Evolutionary conservation across 768 basidiomycete species (phyloP), one percentile per base, ranked within the genome.

Genomic region (Agaricus subrufescens): DNA sequence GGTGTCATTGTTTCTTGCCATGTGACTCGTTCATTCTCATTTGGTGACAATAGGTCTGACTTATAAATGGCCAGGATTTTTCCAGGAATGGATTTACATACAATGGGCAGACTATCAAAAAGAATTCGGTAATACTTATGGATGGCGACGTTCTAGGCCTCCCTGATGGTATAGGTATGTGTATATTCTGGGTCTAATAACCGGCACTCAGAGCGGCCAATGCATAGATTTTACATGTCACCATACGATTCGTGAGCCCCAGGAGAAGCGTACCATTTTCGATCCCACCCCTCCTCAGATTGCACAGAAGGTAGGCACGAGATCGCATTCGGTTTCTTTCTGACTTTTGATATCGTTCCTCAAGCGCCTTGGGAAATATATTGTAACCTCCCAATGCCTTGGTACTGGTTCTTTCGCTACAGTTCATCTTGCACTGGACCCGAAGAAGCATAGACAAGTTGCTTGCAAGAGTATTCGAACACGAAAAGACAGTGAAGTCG

Each of bases 401-500:
- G 91, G 91, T 42, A 85, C 82, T 25, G 91, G 91, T 4, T 86
- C 86, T 42, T 93, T 91, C 67, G 91, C 90, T 0, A 87, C 85
- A 1, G 91, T 93, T 1, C 85, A 91, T 63, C 78, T 93, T 25
- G 89, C 89, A 15, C 74, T 89, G 56, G 87, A 90, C 63, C 80
- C 76, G 9, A 66, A 69, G 8, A 80, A 75, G 46, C 78, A 83
- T 60, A 78, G 83, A 44, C 91, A 93, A 69, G 87, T 90, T 27
- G 91, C 91, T 23, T 92, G 90, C 68, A 93, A 93, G 67, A 90
- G 84, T 56, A 87, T 93, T 64, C 82, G 81, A 61, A 79, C 75
- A 1, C 83, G 82, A 66, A 80, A 78, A 51, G 81, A 79, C 23
- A 76, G 77, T 47, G 86, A 88, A 45, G 67, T 82, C 26, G 74